Percentiles rank a stretch among this genome's conserved stretches.
These are phyloP conservation scores for Pyrenophora tritici-repentis DNA, from an alignment of 2,329 filamentous ascomycete species.

Conservation along the genomic window DNA sequence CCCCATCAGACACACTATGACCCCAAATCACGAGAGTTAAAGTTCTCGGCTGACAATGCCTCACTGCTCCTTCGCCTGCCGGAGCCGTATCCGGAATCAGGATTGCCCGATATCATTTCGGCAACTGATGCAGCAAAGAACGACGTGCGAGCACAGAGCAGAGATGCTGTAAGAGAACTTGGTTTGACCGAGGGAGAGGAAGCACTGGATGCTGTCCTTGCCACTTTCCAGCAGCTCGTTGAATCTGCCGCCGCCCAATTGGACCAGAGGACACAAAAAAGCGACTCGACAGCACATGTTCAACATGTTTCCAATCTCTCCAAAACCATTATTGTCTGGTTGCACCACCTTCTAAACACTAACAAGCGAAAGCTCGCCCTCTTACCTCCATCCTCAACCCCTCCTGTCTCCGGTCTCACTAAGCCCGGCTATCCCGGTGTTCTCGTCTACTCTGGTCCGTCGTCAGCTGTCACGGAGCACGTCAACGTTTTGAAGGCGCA, in stretches of 20 bases:
- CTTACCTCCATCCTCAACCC: conserved; percentile 30
- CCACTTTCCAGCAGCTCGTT: conserved; percentile 41
- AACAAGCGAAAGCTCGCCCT: conserved; percentile 54
- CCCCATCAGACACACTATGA: conserved; percentile 47
- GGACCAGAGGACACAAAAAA: not conserved
- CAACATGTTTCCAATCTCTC: not conserved
- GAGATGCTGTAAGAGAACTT: conserved; percentile 32
- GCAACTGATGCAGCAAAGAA: conserved; percentile 43
- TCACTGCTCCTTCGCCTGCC: conserved; percentile 48
- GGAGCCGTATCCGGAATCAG: conserved; percentile 44
- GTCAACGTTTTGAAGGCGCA: conserved; percentile 49
- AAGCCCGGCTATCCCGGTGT: conserved; percentile 56
- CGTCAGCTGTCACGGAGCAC: conserved; percentile 47
- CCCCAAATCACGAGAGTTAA: conserved; percentile 45
- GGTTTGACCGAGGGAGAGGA: conserved; percentile 48
- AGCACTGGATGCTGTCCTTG: conserved; percentile 50
- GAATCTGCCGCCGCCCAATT: conserved; percentile 2
- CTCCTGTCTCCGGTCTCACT: conserved; percentile 48
- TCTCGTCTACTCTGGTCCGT: conserved; percentile 51
- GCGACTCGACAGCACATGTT: not conserved
- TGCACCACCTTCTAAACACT: conserved; percentile 54
- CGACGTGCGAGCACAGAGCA: conserved; percentile 46
- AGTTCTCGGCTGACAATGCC: conserved; percentile 37
- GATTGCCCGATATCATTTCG: conserved; percentile 47
- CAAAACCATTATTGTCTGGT: conserved; percentile 53